Evolutionary conservation across 2,329 filamentous ascomycete genomes (phyloP).

Genomic region (Colletotrichum abscissum): DNA sequence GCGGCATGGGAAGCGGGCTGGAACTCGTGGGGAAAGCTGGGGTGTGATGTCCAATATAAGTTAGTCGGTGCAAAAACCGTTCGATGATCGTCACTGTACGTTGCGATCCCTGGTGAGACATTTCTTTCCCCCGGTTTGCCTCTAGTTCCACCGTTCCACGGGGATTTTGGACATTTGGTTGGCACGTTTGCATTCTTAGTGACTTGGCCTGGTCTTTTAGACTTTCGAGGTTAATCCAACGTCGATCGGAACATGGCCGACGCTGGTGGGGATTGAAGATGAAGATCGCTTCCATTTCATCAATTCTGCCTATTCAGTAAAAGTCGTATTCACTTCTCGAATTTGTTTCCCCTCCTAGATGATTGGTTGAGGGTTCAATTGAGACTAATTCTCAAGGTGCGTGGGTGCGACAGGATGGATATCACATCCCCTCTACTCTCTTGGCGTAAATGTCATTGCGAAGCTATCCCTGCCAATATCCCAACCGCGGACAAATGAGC

Average conservation of each 20-base stretch:
- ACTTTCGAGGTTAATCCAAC: constrained; percentile 13
- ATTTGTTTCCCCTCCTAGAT: no score
- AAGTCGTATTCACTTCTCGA: neutral
- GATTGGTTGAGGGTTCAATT: no score
- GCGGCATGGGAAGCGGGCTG: neutral
- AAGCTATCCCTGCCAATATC: neutral
- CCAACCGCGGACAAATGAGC: neutral
- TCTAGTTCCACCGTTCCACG: neutral
- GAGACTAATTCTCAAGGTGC: no score
- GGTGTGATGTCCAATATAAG: neutral
- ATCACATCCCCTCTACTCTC: no score
- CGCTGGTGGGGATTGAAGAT: neutral
- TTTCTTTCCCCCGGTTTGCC: neutral
- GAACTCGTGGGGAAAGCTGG: neutral
- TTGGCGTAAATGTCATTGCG: neutral
- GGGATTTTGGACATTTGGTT: neutral
- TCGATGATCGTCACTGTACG: constrained; percentile 1
- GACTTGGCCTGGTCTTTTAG: neutral
- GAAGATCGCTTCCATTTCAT: neutral
- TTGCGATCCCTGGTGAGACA: constrained; percentile 14
- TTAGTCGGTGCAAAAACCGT: neutral
- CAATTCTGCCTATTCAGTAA: no score
- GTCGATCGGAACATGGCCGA: neutral
- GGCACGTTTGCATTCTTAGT: neutral
- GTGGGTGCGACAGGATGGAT: no score